A percentile compares a stretch with the other conserved stretches of the same genome.
Evolutionary conservation across 805 yeast genomes (phyloP).

Genomic region (Scheffersomyces ergatensis): DNA sequence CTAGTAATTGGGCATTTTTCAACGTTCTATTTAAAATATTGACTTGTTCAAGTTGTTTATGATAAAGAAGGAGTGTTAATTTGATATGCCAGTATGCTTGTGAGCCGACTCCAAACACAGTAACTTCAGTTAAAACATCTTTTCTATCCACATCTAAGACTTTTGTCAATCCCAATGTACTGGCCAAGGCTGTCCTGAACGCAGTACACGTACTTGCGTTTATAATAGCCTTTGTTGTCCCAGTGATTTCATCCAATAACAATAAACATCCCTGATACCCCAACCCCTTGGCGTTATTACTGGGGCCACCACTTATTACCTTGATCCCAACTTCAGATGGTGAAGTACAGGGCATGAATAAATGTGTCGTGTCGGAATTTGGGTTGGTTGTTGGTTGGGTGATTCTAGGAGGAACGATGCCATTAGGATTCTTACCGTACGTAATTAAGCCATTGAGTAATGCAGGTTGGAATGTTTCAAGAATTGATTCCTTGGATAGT

Average conservation of each 20-base stretch:
- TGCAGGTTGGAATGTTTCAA: slow-evolving; percentile 29
- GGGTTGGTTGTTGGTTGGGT: slow-evolving; percentile 37
- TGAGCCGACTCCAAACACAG: slow-evolving; percentile 59
- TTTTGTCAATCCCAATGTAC: slow-evolving; percentile 45
- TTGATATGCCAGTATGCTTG: slow-evolving; percentile 66
- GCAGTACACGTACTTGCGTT: slow-evolving; percentile 63
- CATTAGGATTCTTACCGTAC: slow-evolving; percentile 41
- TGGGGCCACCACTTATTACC: slow-evolving; percentile 53
- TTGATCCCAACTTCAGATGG: slow-evolving; percentile 54
- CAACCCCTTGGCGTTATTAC: slow-evolving; percentile 25
- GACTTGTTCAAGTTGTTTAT: slow-evolving; percentile 33
- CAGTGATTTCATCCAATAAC: slow-evolving; percentile 49
- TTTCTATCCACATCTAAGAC: slow-evolving; percentile 18
- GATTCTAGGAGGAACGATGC: slow-evolving; percentile 53
- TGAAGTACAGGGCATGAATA: slow-evolving; percentile 67
- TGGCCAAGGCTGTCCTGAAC: slow-evolving; percentile 63
- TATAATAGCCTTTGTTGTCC: slow-evolving; percentile 50
- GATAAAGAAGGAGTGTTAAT: slow-evolving; percentile 40
- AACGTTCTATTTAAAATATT: slow-evolving; percentile 45
- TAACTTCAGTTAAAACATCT: slow-evolving; percentile 21
- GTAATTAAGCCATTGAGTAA: slow-evolving; percentile 35
- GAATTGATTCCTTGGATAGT: slow-evolving; percentile 22
- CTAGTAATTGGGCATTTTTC: slow-evolving; percentile 36
- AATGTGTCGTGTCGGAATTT: slow-evolving; percentile 42
- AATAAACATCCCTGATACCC: slow-evolving; percentile 62